Conservation (phyloP, 257 asterid species). For the Lavandula angustifolia region DNA sequence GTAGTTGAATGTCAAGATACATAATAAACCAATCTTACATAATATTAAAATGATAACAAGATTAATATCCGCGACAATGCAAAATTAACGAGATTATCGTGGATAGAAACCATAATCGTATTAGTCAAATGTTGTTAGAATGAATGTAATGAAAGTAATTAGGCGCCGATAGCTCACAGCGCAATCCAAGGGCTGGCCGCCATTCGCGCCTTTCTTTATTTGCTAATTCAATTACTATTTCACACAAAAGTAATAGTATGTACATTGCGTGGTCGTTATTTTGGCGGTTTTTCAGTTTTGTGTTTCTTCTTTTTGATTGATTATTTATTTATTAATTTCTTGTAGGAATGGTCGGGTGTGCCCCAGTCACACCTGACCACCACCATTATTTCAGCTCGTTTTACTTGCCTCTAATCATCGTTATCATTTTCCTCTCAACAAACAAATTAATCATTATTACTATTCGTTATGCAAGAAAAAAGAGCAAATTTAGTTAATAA, state of each 20-base stretch:
- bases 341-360: conserved; percentile 43
- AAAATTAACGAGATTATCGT: too few species aligned
- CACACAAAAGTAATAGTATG: not conserved
- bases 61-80: too few species aligned
- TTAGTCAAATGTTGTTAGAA: too few species aligned
- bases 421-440: not conserved
- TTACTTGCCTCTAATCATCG: not conserved
- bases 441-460: not conserved
- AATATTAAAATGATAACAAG: too few species aligned
- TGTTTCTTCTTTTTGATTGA: not conserved
- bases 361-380: conserved; percentile 33
- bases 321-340: conserved; percentile 8
- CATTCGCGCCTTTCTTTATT: conserved; percentile 13
- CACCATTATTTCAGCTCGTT: conserved; percentile 6
- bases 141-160: not conserved
- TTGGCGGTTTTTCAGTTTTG: conserved; percentile 47
- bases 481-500: too few species aligned
- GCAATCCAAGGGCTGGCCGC: conserved; percentile 22
- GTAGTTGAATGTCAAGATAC: too few species aligned
- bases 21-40: too few species aligned
- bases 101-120: too few species aligned
- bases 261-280: conserved; percentile 31
- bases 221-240: not conserved
- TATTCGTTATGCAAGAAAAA: too few species aligned
- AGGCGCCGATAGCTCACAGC: conserved; percentile 18